Conservation (phyloP, 176 grass and related monocot species). For the Dactylis glomerata region DNA sequence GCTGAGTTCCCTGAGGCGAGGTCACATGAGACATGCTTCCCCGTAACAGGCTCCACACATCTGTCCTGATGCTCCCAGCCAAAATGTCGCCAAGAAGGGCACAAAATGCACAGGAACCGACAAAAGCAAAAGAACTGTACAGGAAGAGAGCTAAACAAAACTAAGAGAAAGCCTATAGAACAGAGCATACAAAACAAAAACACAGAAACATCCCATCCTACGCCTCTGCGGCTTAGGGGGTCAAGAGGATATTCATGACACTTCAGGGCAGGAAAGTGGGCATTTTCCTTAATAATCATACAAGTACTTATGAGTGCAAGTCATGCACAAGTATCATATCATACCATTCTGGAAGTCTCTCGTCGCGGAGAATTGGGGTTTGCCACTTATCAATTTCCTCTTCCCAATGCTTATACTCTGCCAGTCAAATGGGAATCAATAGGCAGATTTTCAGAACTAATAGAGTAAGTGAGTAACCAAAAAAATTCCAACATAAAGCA, state of each 20-base stretch:
- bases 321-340: constrained; percentile 8
- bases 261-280: not conserved
- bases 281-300: constrained; percentile 5
- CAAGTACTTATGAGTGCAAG: not conserved
- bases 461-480: constrained; percentile 17
- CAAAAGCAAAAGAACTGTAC: not conserved
- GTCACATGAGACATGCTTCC: not conserved
- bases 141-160: not conserved
- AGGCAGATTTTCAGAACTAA: constrained; percentile 18
- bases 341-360: constrained; percentile 90
- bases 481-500: constrained; percentile 14
- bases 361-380: constrained; percentile 68
- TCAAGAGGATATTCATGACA: not conserved
- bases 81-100: not conserved
- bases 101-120: not conserved
- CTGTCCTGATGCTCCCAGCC: not conserved
- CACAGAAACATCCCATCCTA: not conserved
- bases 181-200: not conserved
- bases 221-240: not conserved
- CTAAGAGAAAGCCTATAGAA: not conserved
- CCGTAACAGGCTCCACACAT: not conserved
- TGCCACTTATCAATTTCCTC: constrained; percentile 95
- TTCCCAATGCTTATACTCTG: constrained; percentile 96
- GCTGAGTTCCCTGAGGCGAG: not conserved
- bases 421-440: constrained; percentile 9